Base-by-base conservation (phyloP, 148 eudicot genomes). In the Rheum nobile region DNA sequence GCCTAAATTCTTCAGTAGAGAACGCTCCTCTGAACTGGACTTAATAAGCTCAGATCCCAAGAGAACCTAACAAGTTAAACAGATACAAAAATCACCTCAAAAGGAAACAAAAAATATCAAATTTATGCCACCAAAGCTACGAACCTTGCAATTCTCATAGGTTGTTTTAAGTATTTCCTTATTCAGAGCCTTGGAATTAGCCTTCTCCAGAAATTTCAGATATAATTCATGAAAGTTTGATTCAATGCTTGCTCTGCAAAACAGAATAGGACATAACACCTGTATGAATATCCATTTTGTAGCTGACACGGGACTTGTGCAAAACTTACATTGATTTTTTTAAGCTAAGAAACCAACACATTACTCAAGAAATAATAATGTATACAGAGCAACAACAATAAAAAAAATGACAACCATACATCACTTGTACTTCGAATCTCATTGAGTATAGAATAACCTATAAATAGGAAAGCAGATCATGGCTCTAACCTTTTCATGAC, bases 131-230 rank as follows among this genome's bases (percentile, higher is more conserved):
- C 35, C 50, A 34, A 73, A 48, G 70, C 67, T 1, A 35, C 81
- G 31, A 71, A 93, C 98, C 96, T 88, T 94, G 98, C 98, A 94
- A 72, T 91, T 94, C 82, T 94, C 97, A 59, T 94, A 91, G 26
- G 89, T 88, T 54, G 90, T 90, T 80, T 90, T 83, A 32, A 87
- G 83, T 80, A 91, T 88, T 86, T 91, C 97, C 81, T 81, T 86
- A 75, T 75, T 76, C 83, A 94, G 79, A 13, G 91, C 80, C 80
- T 84, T 94, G 70, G 88, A 85, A 83, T 80, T 85, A 68, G 86
- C 80, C 88, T 91, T 94, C 73, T 91, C 98, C 76, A 94, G 80
- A 79, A 94, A 94, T 84, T 88, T 94, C 86, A 94, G 72, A 85
- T 94, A 91, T 81, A 91, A 80, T 72, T 94, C 98, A 75, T 94